These are phyloP conservation scores for Apiotrichum gamsii DNA, from an alignment of 1,284 basidiomycete species.

Conservation along the genomic window DNA sequence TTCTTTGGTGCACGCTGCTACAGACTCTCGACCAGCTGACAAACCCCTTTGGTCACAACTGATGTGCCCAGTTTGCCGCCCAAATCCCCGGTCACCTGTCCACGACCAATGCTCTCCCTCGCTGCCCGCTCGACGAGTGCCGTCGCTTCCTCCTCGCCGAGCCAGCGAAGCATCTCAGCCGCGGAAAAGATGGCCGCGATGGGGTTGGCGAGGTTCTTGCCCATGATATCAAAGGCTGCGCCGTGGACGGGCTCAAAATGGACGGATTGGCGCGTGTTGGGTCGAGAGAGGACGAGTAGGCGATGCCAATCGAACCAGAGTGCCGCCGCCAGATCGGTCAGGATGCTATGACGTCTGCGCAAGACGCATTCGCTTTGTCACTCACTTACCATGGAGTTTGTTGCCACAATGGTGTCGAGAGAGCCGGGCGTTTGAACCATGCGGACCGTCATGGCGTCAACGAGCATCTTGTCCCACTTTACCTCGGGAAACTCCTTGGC, in stretches of 20 bases:
- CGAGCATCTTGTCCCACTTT: constrained; percentile 78
- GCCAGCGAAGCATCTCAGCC: constrained; percentile 64
- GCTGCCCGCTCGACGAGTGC: constrained; percentile 58
- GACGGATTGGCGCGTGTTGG: constrained; percentile 70
- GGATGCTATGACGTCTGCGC: too few species aligned
- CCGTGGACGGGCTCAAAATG: constrained; percentile 82
- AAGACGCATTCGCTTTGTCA: too few species aligned
- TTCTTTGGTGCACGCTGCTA: too few species aligned
- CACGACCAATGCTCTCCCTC: constrained; percentile 58
- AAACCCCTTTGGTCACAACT: constrained; percentile 65
- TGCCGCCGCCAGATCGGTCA: constrained; percentile 91
- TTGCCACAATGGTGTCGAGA: constrained; percentile 88
- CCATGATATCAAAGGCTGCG: constrained; percentile 84
- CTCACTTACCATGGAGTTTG: constrained; percentile 96
- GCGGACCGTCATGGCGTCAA: constrained; percentile 80
- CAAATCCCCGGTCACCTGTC: constrained; percentile 78
- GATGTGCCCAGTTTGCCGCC: constrained; percentile 69
- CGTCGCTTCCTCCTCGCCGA: constrained; percentile 52
- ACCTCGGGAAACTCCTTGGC: constrained; percentile 78
- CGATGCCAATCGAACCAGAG: constrained; percentile 95
- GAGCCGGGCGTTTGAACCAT: constrained; percentile 86
- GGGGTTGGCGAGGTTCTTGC: constrained; percentile 79
- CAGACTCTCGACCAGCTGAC: background rate
- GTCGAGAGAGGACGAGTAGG: constrained; percentile 77
- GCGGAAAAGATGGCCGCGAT: constrained; percentile 89